Evolutionary conservation across 129 eudicot genomes (phyloP), one percentile per base, ranked within the genome.

Genomic region (Tanacetum coccineum): DNA sequence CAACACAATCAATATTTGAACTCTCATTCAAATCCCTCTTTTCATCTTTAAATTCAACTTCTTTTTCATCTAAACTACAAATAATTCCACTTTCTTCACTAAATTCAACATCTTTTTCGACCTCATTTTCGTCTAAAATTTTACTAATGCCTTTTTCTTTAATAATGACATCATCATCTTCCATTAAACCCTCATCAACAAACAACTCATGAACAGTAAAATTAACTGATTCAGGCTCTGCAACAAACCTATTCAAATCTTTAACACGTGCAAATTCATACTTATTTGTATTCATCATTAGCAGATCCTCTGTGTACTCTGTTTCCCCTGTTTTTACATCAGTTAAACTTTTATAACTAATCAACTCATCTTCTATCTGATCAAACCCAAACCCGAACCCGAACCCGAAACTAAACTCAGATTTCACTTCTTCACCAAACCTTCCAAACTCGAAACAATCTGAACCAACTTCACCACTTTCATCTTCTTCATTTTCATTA

Each of bases 171-270:
- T 40, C 54, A 19, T 48, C 81, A 6, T 76, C 81, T 36, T 36
- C 42, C 74, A 42, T 64, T 72, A 77, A 75, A 61, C 62, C 80
- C 12, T 62, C 63, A 60, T 75, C 79, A 66, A 74, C 67, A 78
- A 83, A 85, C 72, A 87, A 42, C 62, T 91, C 95, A 51, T 85
- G 83, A 48, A 88, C 87, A 59, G 77, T 67, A 63, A 83, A 88
- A 64, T 74, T 80, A 73, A 12, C 76, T 12, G 74, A 42, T 74
- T 88, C 54, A 58, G 91, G 83, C 67, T 82, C 81, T 56, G 62
- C 77, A 17, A 84, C 64, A 74, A 72, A 80, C 59, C 78, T 87
- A 76, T 82, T 70, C 5, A 76, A 59, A 86, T 83, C 76, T 62
- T 82, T 55, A 12, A 68, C 87, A 39, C 87, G 67, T 9, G 48